These are phyloP conservation scores for Ehretia macrophylla DNA, from an alignment of 257 asterid genomes.

Conservation along the genomic window DNA sequence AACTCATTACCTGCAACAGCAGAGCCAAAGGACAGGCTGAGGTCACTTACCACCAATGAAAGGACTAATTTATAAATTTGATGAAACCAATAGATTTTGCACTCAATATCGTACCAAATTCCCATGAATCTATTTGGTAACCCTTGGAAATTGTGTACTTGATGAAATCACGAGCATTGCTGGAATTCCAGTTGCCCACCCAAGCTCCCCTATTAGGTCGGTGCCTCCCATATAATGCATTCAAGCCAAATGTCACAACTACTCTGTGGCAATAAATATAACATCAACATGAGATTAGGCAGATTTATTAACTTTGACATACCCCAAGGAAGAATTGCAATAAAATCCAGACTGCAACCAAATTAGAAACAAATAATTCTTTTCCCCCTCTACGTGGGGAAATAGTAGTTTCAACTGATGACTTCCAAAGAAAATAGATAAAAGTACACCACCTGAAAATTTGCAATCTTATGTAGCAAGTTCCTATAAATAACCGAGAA, in stretches of 20 bases:
- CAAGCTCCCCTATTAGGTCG: conserved; percentile 40
- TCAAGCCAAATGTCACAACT: conserved; percentile 76
- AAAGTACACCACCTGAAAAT: too few relatives aligned
- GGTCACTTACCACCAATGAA: background rate
- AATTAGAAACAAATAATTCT: too few relatives aligned
- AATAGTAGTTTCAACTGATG: too few relatives aligned
- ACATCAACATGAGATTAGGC: background rate
- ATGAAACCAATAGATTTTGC: background rate
- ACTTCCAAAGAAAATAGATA: too few relatives aligned
- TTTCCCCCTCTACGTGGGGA: too few relatives aligned
- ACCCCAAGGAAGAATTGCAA: too few relatives aligned
- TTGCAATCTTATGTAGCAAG: too few relatives aligned
- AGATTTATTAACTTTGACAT: background rate
- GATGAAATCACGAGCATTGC: conserved; percentile 69
- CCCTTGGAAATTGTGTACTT: conserved; percentile 65
- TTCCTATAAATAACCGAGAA: too few relatives aligned
- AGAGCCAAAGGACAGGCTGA: conserved; percentile 13
- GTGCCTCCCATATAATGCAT: conserved; percentile 82
- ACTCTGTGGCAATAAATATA: conserved; percentile 40
- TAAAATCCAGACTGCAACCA: too few relatives aligned
- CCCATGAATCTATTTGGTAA: conserved; percentile 83
- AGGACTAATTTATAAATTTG: background rate
- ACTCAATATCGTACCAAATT: conserved; percentile 51
- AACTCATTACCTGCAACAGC: conserved; percentile 73
- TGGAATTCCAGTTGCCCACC: conserved; percentile 79